These are phyloP conservation scores for Eucalyptus cladocalyx DNA, from an alignment of 345 rosid genomes.

Conservation along the genomic window DNA sequence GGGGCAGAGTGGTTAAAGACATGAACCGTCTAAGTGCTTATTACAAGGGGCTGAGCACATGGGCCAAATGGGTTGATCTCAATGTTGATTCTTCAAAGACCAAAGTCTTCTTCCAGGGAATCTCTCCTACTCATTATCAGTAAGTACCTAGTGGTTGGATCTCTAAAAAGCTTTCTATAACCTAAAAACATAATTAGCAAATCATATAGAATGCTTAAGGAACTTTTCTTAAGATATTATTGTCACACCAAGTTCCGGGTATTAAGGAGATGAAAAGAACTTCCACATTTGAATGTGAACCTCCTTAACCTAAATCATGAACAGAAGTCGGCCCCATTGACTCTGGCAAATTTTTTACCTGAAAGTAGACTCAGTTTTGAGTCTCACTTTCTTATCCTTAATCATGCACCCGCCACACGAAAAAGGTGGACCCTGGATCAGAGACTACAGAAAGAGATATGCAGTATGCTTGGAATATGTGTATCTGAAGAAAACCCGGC, in stretches of 20 bases:
- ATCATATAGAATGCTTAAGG: background rate
- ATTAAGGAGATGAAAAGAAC: background rate
- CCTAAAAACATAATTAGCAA: background rate
- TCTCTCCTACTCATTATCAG: constrained; percentile 89
- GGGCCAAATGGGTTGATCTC: constrained; percentile 81
- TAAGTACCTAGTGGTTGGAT: constrained; percentile 16
- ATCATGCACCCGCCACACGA: background rate
- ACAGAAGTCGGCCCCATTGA: background rate
- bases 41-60: constrained; percentile 59
- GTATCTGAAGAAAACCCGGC: background rate
- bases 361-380: background rate
- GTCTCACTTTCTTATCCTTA: background rate
- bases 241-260: background rate
- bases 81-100: constrained; percentile 54
- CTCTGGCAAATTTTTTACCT: background rate
- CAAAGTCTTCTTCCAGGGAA: constrained; percentile 84
- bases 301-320: background rate
- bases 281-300: background rate
- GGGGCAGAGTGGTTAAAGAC: constrained; percentile 25
- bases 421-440: background rate
- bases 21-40: constrained; percentile 80
- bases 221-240: background rate
- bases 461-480: background rate
- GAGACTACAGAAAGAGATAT: background rate
- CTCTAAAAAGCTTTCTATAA: background rate